Evolutionary conservation across 768 basidiomycete genomes (phyloP).

Genomic region (Coprinopsis strossmayeri): DNA sequence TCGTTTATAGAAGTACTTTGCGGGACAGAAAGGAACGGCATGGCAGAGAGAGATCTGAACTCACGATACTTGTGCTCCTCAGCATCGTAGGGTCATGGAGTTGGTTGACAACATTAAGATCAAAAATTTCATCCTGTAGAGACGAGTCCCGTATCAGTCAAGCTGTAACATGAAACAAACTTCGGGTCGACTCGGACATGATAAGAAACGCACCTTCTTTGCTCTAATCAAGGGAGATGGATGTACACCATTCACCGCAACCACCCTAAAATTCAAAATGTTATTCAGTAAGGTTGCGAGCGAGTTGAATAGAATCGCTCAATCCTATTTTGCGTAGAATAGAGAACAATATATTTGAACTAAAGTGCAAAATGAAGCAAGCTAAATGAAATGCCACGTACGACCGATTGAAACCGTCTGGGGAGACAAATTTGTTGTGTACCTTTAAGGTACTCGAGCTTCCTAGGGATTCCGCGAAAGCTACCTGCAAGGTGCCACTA

Average conservation of each 20-base stretch:
- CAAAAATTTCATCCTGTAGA: slow-evolving; percentile 30
- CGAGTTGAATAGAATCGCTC: too few species aligned
- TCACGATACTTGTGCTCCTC: slow-evolving; percentile 40
- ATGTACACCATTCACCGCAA: slow-evolving; percentile 7
- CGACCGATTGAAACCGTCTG: slow-evolving; percentile 12
- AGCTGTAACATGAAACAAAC: background rate
- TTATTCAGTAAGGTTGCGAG: too few species aligned
- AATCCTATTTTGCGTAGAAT: too few species aligned
- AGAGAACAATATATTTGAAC: too few species aligned
- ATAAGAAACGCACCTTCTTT: slow-evolving; percentile 7
- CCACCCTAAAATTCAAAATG: background rate
- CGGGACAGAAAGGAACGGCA: background rate
- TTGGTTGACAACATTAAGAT: slow-evolving; percentile 37
- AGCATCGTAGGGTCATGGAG: slow-evolving; percentile 43
- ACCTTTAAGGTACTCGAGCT: background rate
- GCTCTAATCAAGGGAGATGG: slow-evolving; percentile 10
- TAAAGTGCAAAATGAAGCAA: too few species aligned
- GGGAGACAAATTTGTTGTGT: slow-evolving; percentile 2
- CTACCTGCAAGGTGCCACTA: too few species aligned
- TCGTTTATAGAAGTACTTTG: background rate
- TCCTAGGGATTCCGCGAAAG: background rate
- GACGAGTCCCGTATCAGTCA: background rate
- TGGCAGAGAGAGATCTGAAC: slow-evolving; percentile 11
- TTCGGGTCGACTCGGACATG: background rate
- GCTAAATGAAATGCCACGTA: slow-evolving; percentile 1